Base-by-base conservation (phyloP, 1,284 basidiomycete genomes). In the Apiotrichum akiyoshidainum region DNA sequence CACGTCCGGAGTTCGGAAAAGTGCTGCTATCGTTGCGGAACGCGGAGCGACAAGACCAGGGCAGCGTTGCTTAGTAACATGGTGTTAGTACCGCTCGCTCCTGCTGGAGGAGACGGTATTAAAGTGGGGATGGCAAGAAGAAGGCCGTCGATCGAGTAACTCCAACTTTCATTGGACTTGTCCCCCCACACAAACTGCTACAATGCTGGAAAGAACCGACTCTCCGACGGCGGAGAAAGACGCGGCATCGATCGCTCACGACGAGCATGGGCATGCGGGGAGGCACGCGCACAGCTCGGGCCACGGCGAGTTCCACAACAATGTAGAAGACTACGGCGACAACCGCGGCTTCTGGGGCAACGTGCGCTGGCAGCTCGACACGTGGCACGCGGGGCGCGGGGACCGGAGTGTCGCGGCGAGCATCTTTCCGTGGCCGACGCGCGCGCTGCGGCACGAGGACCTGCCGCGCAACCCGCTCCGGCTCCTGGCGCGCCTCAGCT, bases 401-500 rank as follows among this genome's bases (percentile, higher is more conserved):
- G 61, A 68, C 63, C 65, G 63, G 41, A 64, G 65, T 1, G 67
- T 74, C 49, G 19, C 62, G 4, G 41, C 63, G 9, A 48, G 65
- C 17, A 69, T 73, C 58, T 64, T 73, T 47, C 74, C 74, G 6
- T 49, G 40, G 34, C 60, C 64, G 12, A 47, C 61, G 37, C 52
- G 53, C 17, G 47, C 52, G 12, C 19, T 45, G 10, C 41, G 46
- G 5, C 50, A 59, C 45, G 46, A 48, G 33, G 56, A 55, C 46
- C 14, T 56, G 34, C 71, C 72, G 33, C 66, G 66, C 57, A 78
- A 79, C 62, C 71, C 76, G 7, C 64, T 78, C 66, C 73, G 72
- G 54, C 63, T 78, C 33, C 42, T 81, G 53, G 62, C 73, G 37
- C 70, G 74, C 49, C 71, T 80, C 22, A 68, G 81, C 10, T 75